phyloP scores from a whole-genome alignment of 1,139 yeast genomes.

The Saccharomyces hybrid region DNA sequence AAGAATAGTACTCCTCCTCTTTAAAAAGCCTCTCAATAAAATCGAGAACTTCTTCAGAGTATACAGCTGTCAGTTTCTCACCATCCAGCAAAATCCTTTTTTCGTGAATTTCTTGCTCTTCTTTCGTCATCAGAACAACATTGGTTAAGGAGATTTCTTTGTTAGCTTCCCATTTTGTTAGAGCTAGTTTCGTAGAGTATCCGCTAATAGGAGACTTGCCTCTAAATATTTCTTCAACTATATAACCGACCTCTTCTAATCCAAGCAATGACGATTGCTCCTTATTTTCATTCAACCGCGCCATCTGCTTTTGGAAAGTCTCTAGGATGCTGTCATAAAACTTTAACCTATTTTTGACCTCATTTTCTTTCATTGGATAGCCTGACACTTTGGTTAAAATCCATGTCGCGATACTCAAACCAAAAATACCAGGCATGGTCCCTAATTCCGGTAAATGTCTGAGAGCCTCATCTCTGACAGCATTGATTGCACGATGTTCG shows the following conservation, averaged over 20 bases:
- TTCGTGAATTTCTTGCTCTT: slow-evolving; percentile 78
- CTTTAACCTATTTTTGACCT: slow-evolving; percentile 83
- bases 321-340: slow-evolving; percentile 76
- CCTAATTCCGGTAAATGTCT: slow-evolving; percentile 92
- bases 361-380: slow-evolving; percentile 80
- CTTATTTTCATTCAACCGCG: slow-evolving; percentile 54
- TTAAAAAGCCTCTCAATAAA: slow-evolving; percentile 55
- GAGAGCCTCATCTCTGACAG: slow-evolving; percentile 82
- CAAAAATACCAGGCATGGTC: slow-evolving; percentile 94
- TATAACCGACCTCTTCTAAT: slow-evolving; percentile 64
- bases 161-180: slow-evolving; percentile 76
- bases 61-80: slow-evolving; percentile 53
- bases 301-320: slow-evolving; percentile 79
- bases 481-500: slow-evolving; percentile 72
- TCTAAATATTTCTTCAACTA: slow-evolving; percentile 86
- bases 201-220: slow-evolving; percentile 91
- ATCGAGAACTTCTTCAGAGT: slow-evolving; percentile 50
- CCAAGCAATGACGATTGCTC: slow-evolving; percentile 72
- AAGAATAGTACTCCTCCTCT: slow-evolving; percentile 67
- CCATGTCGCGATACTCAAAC: slow-evolving; percentile 80
- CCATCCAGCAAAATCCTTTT: slow-evolving; percentile 60
- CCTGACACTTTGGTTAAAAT: slow-evolving; percentile 73
- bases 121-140: slow-evolving; percentile 79
- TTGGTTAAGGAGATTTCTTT: slow-evolving; percentile 54
- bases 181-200: slow-evolving; percentile 65